A percentile compares a stretch with the other conserved stretches of the same genome.
Conservation (phyloP, 148 eudicot genomes). For the Chenopodium berlandieri region DNA sequence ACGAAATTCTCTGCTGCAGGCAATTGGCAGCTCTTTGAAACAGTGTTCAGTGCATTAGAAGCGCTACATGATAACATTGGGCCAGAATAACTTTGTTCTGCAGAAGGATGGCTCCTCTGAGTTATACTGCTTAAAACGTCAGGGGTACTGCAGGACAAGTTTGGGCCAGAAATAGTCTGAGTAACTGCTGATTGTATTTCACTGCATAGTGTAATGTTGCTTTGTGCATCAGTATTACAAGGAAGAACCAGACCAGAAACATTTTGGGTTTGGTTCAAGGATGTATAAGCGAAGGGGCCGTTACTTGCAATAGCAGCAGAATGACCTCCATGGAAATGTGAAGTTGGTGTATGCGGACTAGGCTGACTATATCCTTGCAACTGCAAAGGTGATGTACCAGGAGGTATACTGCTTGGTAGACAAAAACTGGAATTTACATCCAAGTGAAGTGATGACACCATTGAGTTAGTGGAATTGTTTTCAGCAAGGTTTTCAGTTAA, state of each 20-base stretch:
- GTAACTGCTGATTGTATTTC: constrained; percentile 21
- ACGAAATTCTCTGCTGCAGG: constrained; percentile 23
- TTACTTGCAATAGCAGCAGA: constrained; percentile 24
- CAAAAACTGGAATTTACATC: not conserved
- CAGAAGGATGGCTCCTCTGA: constrained; percentile 11
- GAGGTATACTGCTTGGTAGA: constrained; percentile 18
- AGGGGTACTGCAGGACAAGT: not conserved
- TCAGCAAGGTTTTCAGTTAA: constrained; percentile 14
- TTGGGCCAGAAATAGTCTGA: constrained; percentile 17
- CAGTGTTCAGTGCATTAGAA: constrained; percentile 11
- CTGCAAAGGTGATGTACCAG: constrained; percentile 23
- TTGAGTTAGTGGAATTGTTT: constrained; percentile 16
- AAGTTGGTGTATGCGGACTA: constrained; percentile 16
- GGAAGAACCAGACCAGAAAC: constrained; percentile 11
- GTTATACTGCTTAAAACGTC: not conserved
- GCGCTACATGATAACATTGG: constrained; percentile 1
- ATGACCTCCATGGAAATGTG: constrained; percentile 31
- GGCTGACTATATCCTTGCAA: constrained; percentile 28
- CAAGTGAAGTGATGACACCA: constrained; percentile 19
- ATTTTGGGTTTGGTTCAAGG: constrained; percentile 26
- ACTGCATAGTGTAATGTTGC: constrained; percentile 7
- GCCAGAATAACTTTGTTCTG: constrained; percentile 15
- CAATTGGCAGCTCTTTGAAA: constrained; percentile 28
- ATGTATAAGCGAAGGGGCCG: constrained; percentile 25
- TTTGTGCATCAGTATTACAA: constrained; percentile 7